phyloP scores from a whole-genome alignment of 306 rosid genomes.

The Citrullus amarus region DNA sequence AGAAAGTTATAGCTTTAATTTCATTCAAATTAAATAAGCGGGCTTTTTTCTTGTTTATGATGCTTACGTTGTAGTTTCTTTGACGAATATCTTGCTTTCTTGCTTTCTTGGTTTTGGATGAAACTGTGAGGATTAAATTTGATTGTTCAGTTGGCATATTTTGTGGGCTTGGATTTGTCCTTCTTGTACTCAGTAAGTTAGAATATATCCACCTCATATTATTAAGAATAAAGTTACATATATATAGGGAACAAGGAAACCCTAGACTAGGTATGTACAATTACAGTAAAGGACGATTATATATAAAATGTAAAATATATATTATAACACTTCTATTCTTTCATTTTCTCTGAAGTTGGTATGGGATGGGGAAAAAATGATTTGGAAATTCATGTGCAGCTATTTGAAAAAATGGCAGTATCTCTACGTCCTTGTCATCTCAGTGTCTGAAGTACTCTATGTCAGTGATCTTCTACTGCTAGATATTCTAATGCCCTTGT shows the following conservation, averaged over 20 bases:
- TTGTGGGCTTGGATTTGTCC: too few species aligned
- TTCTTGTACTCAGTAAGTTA: too few species aligned
- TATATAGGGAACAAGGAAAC: too few species aligned
- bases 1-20: background rate
- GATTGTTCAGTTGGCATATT: background rate
- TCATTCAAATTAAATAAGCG: background rate
- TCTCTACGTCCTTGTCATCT: background rate
- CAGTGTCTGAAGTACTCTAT: background rate
- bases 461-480: slow-evolving; percentile 1
- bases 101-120: background rate
- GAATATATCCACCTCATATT: too few species aligned
- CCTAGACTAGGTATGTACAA: too few species aligned
- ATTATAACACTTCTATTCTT: too few species aligned
- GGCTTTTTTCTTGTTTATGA: background rate
- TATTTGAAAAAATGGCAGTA: background rate
- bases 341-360: too few species aligned
- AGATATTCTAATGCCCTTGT: background rate
- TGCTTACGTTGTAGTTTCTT: background rate
- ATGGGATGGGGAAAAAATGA: too few species aligned
- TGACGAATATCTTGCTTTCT: background rate
- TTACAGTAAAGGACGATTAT: too few species aligned
- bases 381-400: background rate
- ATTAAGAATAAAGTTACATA: too few species aligned
- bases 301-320: too few species aligned
- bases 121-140: background rate